phyloP scores from a whole-genome alignment of 495 filamentous ascomycete species.

The Xylaria bambusicola region DNA sequence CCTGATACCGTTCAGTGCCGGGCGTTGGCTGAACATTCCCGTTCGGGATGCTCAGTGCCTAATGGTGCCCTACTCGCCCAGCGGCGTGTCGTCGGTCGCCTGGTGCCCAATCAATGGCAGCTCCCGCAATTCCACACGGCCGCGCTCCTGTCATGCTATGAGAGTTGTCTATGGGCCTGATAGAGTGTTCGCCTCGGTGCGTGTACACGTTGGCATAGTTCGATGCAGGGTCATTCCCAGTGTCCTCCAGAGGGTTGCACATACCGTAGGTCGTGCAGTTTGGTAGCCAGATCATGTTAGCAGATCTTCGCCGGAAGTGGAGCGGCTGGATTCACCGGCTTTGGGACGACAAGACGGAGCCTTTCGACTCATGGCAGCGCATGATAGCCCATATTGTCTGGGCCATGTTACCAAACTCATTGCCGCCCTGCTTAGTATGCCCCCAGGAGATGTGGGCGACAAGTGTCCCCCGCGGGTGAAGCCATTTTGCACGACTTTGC shows the following conservation, averaged over 20 bases:
- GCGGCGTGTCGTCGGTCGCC: slow-evolving; percentile 19
- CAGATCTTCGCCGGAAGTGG: slow-evolving; percentile 22
- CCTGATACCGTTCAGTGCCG: slow-evolving; percentile 6
- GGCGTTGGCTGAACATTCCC: slow-evolving; percentile 13
- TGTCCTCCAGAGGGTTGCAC: slow-evolving; percentile 3
- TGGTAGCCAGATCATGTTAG: slow-evolving; percentile 21
- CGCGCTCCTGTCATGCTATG: background rate
- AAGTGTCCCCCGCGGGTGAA: slow-evolving; percentile 12
- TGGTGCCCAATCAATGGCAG: slow-evolving; percentile 18
- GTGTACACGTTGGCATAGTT: slow-evolving; percentile 22
- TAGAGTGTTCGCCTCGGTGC: slow-evolving; percentile 14
- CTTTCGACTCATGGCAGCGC: slow-evolving; percentile 11
- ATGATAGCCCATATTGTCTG: slow-evolving; percentile 11
- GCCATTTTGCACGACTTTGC: slow-evolving; percentile 10
- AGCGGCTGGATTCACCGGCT: slow-evolving; percentile 19
- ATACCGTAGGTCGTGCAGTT: slow-evolving; percentile 14
- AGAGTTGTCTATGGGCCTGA: slow-evolving; percentile 11
- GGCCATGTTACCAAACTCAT: slow-evolving; percentile 1
- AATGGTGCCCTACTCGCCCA: slow-evolving; percentile 35
- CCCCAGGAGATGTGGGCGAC: slow-evolving; percentile 10
- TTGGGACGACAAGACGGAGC: slow-evolving; percentile 13
- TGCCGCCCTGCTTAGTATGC: slow-evolving; percentile 8
- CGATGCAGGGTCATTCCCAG: slow-evolving; percentile 21
- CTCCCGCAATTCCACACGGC: slow-evolving; percentile 12
- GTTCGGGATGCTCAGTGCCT: slow-evolving; percentile 32